These are phyloP conservation scores for Paecilomyces fulvus DNA, from an alignment of 2,329 filamentous ascomycete species.

Conservation along the genomic window DNA sequence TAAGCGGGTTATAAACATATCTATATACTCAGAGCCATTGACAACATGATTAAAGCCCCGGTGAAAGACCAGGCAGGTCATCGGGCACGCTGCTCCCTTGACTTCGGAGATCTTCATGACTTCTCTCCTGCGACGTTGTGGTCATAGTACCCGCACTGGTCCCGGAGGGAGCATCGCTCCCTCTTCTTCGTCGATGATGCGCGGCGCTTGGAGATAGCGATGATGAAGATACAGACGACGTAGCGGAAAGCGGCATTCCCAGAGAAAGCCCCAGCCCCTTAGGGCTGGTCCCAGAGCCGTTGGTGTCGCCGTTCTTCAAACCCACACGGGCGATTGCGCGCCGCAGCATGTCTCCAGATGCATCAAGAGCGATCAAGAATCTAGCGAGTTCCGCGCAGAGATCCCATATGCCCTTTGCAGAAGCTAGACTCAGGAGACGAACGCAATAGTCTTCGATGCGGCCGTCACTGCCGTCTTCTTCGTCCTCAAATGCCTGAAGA, in stretches of 20 bases:
- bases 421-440: conserved; percentile 69
- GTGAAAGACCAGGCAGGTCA: background rate
- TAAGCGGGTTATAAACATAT: background rate
- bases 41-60: background rate
- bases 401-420: conserved; percentile 84
- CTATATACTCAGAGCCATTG: background rate
- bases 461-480: conserved; percentile 45
- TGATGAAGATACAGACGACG: conserved; percentile 22
- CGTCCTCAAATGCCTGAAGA: conserved; percentile 66
- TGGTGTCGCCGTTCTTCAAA: conserved; percentile 16
- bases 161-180: conserved; percentile 8
- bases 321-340: conserved; percentile 36
- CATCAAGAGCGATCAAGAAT: conserved; percentile 90
- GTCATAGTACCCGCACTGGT: conserved; percentile 3
- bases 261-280: conserved; percentile 29
- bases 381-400: conserved; percentile 88
- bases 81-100: background rate
- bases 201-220: conserved; percentile 9
- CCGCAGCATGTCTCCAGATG: conserved; percentile 66
- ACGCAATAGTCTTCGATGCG: conserved; percentile 52
- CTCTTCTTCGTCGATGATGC: conserved; percentile 5
- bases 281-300: conserved; percentile 17
- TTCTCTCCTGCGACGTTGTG: background rate
- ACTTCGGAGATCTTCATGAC: background rate
- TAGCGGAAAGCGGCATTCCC: conserved; percentile 21